Conservation (phyloP, 768 basidiomycete species). For the Scleroderma bovista region DNA sequence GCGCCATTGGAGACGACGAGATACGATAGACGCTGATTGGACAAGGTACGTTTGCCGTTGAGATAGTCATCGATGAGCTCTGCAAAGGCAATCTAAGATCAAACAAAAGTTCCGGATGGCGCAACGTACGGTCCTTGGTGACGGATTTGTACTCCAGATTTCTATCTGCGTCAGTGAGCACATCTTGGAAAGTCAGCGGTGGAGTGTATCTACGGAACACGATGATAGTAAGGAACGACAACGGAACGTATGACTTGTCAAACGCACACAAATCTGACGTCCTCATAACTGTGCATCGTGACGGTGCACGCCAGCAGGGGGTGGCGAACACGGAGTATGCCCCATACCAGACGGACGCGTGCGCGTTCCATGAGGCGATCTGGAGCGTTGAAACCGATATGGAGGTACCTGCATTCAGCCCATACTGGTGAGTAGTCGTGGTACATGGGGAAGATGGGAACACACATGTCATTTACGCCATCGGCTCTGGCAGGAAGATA, state of each 20-base stretch:
- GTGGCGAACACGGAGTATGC: conserved; percentile 64
- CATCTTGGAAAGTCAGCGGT: conserved; percentile 38
- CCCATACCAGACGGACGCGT: conserved; percentile 61
- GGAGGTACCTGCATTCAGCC: conserved; percentile 60
- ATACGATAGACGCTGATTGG: conserved; percentile 59
- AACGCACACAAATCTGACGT: conserved; percentile 64
- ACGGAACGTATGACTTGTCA: not conserved
- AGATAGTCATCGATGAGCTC: conserved; percentile 65
- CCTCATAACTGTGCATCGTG: conserved; percentile 54
- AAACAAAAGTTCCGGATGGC: not conserved
- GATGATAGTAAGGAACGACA: not conserved
- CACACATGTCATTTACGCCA: conserved; percentile 84
- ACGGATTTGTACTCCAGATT: conserved; percentile 47
- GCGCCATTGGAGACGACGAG: conserved; percentile 44
- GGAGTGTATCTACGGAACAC: conserved; percentile 37
- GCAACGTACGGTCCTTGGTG: conserved; percentile 47
- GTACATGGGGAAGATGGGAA: conserved; percentile 18
- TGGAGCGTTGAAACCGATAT: conserved; percentile 59
- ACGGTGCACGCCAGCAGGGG: conserved; percentile 64
- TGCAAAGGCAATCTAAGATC: conserved; percentile 14
- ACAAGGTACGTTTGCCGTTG: conserved; percentile 73
- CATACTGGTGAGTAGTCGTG: not conserved
- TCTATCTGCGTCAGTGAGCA: conserved; percentile 41
- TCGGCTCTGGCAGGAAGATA: conserved; percentile 72
- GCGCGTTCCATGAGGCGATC: conserved; percentile 34